Percentiles rank a stretch among this genome's conserved stretches.
phyloP scores from a whole-genome alignment of 2,329 filamentous ascomycete species.

The Colletotrichum sansevieriae region DNA sequence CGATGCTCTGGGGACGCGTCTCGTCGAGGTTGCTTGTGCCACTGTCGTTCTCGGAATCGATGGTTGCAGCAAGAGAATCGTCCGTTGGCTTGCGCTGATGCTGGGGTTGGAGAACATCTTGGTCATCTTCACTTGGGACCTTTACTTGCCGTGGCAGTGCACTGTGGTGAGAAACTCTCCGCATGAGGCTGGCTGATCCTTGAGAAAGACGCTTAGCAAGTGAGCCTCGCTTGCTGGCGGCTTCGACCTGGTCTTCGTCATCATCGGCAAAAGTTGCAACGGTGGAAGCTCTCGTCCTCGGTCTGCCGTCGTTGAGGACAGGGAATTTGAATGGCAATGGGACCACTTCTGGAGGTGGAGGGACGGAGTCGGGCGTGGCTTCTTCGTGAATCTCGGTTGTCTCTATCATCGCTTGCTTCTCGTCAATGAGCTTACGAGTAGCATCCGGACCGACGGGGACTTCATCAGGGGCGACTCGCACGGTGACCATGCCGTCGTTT shows the following conservation, averaged over 20 bases:
- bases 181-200: conserved; percentile 56
- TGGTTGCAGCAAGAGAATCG: conserved; percentile 69
- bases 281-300: conserved; percentile 69
- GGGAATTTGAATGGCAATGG: conserved; percentile 76
- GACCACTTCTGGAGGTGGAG: conserved; percentile 67
- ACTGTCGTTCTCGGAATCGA: conserved; percentile 66
- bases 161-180: conserved; percentile 52
- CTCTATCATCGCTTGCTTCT: background rate
- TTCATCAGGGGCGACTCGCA: conserved; percentile 67
- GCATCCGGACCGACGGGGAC: conserved; percentile 47
- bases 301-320: conserved; percentile 53
- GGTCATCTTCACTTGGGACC: conserved; percentile 57
- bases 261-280: conserved; percentile 78
- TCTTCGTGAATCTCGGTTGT: background rate
- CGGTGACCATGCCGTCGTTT: conserved; percentile 62
- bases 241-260: conserved; percentile 55
- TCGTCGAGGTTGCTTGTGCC: conserved; percentile 49
- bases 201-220: conserved; percentile 63
- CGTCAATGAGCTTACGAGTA: background rate
- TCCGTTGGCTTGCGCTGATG: conserved; percentile 52
- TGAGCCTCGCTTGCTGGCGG: conserved; percentile 51
- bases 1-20: conserved; percentile 50
- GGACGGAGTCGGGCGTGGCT: conserved; percentile 44
- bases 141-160: conserved; percentile 39
- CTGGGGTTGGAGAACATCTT: conserved; percentile 52